Conservation (phyloP, 2,329 filamentous ascomycete species). For the Trichoderma sp. region DNA sequence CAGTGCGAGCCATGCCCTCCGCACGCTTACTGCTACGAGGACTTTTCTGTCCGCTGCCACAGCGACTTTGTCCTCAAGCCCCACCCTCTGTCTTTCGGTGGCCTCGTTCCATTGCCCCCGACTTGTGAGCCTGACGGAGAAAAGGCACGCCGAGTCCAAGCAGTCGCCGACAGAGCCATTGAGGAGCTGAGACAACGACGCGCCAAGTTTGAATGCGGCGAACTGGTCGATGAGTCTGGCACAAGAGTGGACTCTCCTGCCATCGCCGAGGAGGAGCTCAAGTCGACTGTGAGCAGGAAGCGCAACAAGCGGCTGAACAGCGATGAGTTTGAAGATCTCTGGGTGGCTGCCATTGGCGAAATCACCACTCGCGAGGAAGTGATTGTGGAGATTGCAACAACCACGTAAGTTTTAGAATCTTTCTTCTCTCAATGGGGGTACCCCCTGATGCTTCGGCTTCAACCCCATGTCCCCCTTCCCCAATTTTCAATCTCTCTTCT, state of each 20-base stretch:
- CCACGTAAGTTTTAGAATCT: constrained; percentile 49
- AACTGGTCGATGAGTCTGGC: constrained; percentile 60
- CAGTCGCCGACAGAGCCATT: constrained; percentile 82
- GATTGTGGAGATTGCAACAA: constrained; percentile 39
- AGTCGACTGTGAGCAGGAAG: constrained; percentile 70
- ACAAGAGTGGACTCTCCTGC: constrained; percentile 56
- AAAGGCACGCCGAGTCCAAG: constrained; percentile 81
- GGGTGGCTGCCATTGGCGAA: constrained; percentile 70
- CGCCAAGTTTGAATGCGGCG: constrained; percentile 88
- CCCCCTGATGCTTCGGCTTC: neutral
- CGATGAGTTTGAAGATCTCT: constrained; percentile 88
- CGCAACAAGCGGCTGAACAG: constrained; percentile 80
- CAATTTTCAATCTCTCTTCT: constrained; percentile 18
- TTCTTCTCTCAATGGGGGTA: constrained; percentile 19
- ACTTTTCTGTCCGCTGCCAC: constrained; percentile 77
- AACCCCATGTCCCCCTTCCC: neutral
- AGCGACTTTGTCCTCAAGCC: constrained; percentile 80
- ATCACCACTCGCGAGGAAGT: constrained; percentile 63
- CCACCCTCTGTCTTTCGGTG: constrained; percentile 79
- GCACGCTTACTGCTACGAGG: constrained; percentile 83
- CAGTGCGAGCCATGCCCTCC: constrained; percentile 86
- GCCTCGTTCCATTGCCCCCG: constrained; percentile 78
- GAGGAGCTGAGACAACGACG: constrained; percentile 81
- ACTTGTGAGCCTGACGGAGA: constrained; percentile 94
- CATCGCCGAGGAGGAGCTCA: constrained; percentile 69